Percentiles rank a stretch among this genome's conserved stretches.
phyloP scores from a whole-genome alignment of 75 land plant species.

The Chamaecyparis obtusa region DNA sequence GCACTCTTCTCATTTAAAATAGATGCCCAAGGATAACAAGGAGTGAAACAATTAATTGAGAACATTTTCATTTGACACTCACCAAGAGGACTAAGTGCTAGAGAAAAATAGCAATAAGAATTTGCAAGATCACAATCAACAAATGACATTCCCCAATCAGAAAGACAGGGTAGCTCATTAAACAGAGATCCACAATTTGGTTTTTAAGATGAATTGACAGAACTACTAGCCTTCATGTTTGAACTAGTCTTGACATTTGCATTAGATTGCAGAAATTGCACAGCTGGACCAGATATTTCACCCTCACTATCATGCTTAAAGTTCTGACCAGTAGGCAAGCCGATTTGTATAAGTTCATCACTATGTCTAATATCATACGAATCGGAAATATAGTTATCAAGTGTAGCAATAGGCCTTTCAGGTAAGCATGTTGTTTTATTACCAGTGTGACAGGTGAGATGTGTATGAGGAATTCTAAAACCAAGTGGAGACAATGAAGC shows the following conservation, averaged over 20 bases:
- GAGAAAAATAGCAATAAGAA: slow-evolving; percentile 50
- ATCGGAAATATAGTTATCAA: too few species aligned
- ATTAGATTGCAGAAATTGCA: not conserved
- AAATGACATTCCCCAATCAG: slow-evolving; percentile 79
- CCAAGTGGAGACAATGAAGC: slow-evolving; percentile 8
- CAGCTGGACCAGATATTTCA: not conserved
- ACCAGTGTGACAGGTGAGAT: not conserved
- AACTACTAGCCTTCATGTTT: not conserved
- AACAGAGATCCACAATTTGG: slow-evolving; percentile 42
- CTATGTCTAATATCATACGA: not conserved
- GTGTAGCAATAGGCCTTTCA: too few species aligned
- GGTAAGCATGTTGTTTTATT: not conserved
- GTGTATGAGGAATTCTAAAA: not conserved
- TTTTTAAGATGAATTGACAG: not conserved
- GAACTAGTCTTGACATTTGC: not conserved
- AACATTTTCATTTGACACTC: slow-evolving; percentile 54
- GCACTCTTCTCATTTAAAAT: slow-evolving; percentile 46
- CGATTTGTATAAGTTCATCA: slow-evolving; percentile 5
- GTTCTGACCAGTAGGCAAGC: not conserved
- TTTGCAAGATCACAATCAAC: slow-evolving; percentile 82
- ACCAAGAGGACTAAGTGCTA: slow-evolving; percentile 53
- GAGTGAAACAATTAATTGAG: slow-evolving; percentile 43
- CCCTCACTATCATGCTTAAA: not conserved
- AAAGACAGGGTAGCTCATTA: slow-evolving; percentile 89
- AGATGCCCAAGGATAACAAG: slow-evolving; percentile 26